Percentiles rank a stretch among this genome's conserved stretches.
Evolutionary conservation across 192 early-diverging fungal genomes (phyloP).

Genomic region (Dispira simplex): DNA sequence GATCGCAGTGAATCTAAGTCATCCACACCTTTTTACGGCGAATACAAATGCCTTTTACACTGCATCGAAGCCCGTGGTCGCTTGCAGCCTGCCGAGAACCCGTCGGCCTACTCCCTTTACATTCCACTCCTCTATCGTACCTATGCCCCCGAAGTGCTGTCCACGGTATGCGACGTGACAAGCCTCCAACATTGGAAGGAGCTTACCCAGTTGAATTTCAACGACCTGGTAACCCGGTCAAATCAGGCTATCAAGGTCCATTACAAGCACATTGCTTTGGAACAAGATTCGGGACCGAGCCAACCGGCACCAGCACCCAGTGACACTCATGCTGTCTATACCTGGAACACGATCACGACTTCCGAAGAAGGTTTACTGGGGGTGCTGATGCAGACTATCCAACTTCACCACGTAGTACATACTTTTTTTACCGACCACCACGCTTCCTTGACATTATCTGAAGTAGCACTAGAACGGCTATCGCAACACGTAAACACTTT

Average conservation of each 20-base stretch:
- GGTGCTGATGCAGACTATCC: neutral
- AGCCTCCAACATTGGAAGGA: neutral
- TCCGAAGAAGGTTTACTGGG: neutral
- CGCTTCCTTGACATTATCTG: neutral
- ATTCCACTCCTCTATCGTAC: neutral
- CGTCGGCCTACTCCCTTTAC: neutral
- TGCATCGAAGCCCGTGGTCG: slow-evolving; percentile 1
- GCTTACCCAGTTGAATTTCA: too few species aligned
- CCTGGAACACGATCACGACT: neutral
- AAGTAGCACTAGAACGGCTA: neutral
- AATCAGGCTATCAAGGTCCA: neutral
- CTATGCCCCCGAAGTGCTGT: neutral
- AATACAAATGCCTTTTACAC: neutral
- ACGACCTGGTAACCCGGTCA: neutral
- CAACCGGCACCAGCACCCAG: neutral
- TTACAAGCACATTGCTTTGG: neutral
- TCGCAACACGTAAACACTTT: neutral
- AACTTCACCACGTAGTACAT: neutral
- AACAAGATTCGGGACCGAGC: neutral
- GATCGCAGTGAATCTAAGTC: neutral
- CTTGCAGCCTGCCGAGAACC: neutral
- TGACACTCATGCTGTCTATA: neutral
- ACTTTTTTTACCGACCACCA: neutral
- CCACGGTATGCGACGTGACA: neutral
- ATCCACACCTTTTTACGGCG: neutral